Base-by-base conservation (phyloP, 345 rosid species). In the Pistacia atlantica region DNA sequence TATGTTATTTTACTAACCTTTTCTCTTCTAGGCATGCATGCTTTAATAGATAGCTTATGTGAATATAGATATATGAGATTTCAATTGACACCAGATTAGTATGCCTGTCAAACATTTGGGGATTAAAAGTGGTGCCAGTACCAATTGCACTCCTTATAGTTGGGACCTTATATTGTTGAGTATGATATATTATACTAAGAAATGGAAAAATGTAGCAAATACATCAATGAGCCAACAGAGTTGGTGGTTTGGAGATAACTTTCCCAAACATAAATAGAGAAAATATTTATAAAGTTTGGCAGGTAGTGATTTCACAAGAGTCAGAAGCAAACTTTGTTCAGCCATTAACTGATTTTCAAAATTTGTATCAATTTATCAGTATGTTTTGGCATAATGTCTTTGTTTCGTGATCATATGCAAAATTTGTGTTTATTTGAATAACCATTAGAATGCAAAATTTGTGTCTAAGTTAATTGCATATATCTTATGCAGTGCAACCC, bases 401-500 rank as follows among this genome's bases (percentile, higher is more conserved):
- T 60, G 14, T 8, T 25, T 72, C 54, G 35, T n/a, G 35, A 42
- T 13, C 72, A 25, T 1, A 3, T 1, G 31, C 5, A 7, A 18
- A 55, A 20, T 10, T 5, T 7, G 4, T 22, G 48, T 72, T 42
- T 42, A 42, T 42, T 42, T 12, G 2, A 60, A 37, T 60, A n/a
- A n/a, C 42, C 54, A 22, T 6, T 5, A 45, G 57, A 4, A 54
- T 45, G 33, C 7, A 4, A 25, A 25, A 25, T 25, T 25, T 25
- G 25, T 45, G 63, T 25, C 31, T 13, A 37, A 75, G 16, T 25
- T 75, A 1, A 65, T 74, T 31, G 16, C 52, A 62, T 33, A 42
- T 72, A 8, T 65, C 72, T 79, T 20, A 66, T 88, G 88, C 91
- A 95, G 99, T 65, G 90, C 97, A 7, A 93, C 92, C 69, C 94